Base-by-base conservation (phyloP, 257 asterid species). In the Rhazya stricta region DNA sequence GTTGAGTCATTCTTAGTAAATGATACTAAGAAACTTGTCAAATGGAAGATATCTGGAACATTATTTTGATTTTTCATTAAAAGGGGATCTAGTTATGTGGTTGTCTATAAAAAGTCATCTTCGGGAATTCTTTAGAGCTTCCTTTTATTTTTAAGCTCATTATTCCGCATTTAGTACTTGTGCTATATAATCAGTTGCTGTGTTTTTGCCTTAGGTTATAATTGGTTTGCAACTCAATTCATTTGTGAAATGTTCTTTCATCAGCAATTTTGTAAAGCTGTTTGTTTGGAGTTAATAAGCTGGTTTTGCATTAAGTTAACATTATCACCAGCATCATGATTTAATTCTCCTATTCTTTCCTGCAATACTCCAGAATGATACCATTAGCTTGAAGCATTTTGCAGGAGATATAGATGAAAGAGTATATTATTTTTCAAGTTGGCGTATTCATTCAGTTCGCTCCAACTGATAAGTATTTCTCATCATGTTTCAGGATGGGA, bases 401-500 rank as follows among this genome's bases (percentile, higher is more conserved):
- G 19, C 34, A 65, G 58, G 42, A 34, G 37, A 48, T 36, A 32
- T 29, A 7, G n/a, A 65, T 54, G 60, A 54, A 51, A 72, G 43
- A 57, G 29, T 16, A 32, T 67, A 16, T 76, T 25, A 51, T 53
- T 18, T 41, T 41, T 43, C 57, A 5, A 9, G 46, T 45, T 61
- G n/a, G 1, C 0, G 25, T 19, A 1, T n/a, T n/a, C 16, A 5
- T 16, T 48, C 25, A 4, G 4, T 3, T 39, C 8, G 4, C 43
- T 39, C 7, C 43, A 32, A 12, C 37, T 67, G 54, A 8, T 0
- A 57, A 27, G 36, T 43, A 51, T 76, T 73, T 41, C 0, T 19
- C 23, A 72, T 82, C 29, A 57, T 68, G 62, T 81, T 43, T 62
- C 74, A 94, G 99, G 99, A 80, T 94, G 99, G 99, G 99, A 94